phyloP scores from a whole-genome alignment of 495 filamentous ascomycete species.

The Neurospora sp. region DNA sequence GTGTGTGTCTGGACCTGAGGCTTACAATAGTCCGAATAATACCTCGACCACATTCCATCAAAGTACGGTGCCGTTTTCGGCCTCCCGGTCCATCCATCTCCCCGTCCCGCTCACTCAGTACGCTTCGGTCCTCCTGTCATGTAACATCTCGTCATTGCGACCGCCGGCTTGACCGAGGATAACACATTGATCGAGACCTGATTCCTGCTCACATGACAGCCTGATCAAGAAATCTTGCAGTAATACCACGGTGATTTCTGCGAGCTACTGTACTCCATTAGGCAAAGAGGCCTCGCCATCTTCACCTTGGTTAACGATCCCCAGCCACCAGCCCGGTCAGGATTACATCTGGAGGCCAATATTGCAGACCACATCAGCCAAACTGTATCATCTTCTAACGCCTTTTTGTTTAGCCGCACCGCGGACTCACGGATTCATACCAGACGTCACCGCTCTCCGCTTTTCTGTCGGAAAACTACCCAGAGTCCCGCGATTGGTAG shows the following conservation, averaged over 20 bases:
- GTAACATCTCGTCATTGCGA: not conserved
- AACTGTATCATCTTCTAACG: constrained; percentile 1
- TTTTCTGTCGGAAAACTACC: constrained; percentile 12
- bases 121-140: not conserved
- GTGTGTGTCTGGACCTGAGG: not conserved
- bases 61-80: not conserved
- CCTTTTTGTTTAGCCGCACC: constrained; percentile 22
- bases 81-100: not conserved
- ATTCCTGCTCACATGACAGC: not conserved
- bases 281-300: not conserved
- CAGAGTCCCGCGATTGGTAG: constrained; percentile 15
- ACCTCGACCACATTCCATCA: not conserved
- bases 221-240: not conserved
- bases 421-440: not conserved
- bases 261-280: not conserved
- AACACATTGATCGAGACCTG: not conserved
- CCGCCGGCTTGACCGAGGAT: not conserved
- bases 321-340: constrained; percentile 12
- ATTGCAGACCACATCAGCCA: not conserved
- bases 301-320: not conserved
- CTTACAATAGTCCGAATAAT: not conserved
- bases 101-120: not conserved
- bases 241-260: not conserved
- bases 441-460: not conserved
- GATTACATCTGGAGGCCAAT: not conserved